A percentile compares a stretch with the other conserved stretches of the same genome.
Evolutionary conservation across 495 filamentous ascomycete species (phyloP).

Genomic region (Xylaria nigripes): DNA sequence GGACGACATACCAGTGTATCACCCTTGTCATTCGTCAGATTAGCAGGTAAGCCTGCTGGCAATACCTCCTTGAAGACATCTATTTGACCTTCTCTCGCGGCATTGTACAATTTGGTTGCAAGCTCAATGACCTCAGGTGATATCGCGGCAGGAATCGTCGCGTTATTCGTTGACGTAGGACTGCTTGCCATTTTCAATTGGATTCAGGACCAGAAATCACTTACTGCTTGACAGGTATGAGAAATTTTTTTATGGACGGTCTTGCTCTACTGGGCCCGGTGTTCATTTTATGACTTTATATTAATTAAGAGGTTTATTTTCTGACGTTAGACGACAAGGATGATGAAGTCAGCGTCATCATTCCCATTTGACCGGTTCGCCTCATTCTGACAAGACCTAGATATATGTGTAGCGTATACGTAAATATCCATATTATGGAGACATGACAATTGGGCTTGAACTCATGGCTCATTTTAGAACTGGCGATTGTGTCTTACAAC

Average conservation of each 20-base stretch:
- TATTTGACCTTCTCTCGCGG: constrained; percentile 41
- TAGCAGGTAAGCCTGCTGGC: constrained; percentile 42
- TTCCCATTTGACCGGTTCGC: background rate
- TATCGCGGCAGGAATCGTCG: constrained; percentile 10
- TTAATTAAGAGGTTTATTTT: background rate
- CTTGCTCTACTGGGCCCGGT: background rate
- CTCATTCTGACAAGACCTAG: background rate
- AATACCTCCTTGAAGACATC: constrained; percentile 44
- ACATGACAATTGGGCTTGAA: background rate
- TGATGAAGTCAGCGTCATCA: background rate
- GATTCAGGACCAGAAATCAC: background rate
- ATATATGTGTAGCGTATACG: background rate
- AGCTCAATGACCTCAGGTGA: constrained; percentile 46
- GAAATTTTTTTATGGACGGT: background rate
- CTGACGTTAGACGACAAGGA: background rate
- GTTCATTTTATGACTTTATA: background rate
- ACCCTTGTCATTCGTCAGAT: constrained; percentile 50
- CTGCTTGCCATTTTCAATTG: constrained; percentile 12
- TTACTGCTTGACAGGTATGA: background rate
- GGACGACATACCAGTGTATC: constrained; percentile 43
- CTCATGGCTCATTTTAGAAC: too few relatives aligned
- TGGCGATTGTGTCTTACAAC: too few relatives aligned
- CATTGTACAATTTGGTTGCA: constrained; percentile 43
- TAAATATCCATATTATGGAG: background rate
- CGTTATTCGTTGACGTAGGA: constrained; percentile 1